Conservation (phyloP, 164 flowering plant genomes). For the Dillenia suffruticosa region DNA sequence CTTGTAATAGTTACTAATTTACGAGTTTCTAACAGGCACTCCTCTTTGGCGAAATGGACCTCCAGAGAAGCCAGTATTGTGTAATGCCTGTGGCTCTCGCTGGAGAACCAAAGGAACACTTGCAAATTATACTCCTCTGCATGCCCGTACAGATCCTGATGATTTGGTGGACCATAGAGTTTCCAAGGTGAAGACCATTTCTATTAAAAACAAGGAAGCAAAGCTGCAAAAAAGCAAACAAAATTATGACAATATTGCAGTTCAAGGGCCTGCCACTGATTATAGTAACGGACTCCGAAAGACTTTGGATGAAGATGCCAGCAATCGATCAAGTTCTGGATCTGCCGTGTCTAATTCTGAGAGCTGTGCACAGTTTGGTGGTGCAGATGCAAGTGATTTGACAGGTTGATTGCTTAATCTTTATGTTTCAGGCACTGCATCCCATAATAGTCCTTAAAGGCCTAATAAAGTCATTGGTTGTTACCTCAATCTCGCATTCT, state of each 20-base stretch:
- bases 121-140: conserved; percentile 84
- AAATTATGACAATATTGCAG: conserved; percentile 22
- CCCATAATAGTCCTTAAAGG: too few species aligned
- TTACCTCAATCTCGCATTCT: too few species aligned
- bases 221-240: conserved; percentile 59
- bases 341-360: conserved; percentile 88
- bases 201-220: conserved; percentile 52
- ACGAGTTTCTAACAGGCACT: conserved; percentile 54
- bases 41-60: conserved; percentile 99
- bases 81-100: conserved; percentile 99
- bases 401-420: conserved; percentile 43
- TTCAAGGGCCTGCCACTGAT: conserved; percentile 25
- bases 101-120: conserved; percentile 99
- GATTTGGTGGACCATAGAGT: conserved; percentile 52
- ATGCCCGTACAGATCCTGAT: conserved; percentile 68
- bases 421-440: too few species aligned
- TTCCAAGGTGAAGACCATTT: conserved; percentile 45
- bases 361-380: conserved; percentile 71
- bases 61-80: conserved; percentile 89
- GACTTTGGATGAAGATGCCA: conserved; percentile 65
- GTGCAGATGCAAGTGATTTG: conserved; percentile 78
- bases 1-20: conserved; percentile 7
- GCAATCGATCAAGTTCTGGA: conserved; percentile 90
- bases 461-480: too few species aligned
- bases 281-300: conserved; percentile 35